Base-by-base conservation (phyloP, 2,329 filamentous ascomycete species). In the Cordyceps javanica region DNA sequence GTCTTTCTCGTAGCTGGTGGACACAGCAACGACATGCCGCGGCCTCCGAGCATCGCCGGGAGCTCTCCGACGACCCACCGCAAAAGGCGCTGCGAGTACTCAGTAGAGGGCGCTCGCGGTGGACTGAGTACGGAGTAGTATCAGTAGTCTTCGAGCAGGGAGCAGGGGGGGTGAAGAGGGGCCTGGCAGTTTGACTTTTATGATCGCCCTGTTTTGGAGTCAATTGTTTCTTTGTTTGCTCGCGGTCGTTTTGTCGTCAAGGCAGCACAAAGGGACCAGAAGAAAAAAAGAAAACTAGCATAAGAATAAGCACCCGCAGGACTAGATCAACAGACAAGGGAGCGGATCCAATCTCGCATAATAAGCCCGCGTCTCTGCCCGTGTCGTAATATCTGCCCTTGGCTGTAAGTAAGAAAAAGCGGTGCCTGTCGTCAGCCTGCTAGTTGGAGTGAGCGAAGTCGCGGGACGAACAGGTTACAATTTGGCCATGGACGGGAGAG, bases 381-480 rank as follows among this genome's bases (percentile, higher is more conserved):
- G 45, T 57, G 55, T 50, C 36, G 55, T 57, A 57, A 57, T 57
- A 57, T 51, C 7, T 28, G 36, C 36, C 34, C 55, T 36, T 50
- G 26, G 45, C 28, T 44, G 45, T 44, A 41, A 32, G 53, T 57
- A 57, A 57, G 55, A 57, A 57, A 55, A 57, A 57, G 55, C 55
- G 55, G 55, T 48, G 21, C 55, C 46, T 41, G 45, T 7, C 19
- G 55, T 57, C 55, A 57, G 55, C 55, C 45, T 48, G 45, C 45
- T 50, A 45, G n/a, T n/a, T n/a, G n/a, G n/a, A n/a, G n/a, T n/a
- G 45, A 48, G 45, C n/a, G 36, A 13, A 38, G 4, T 19, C 8
- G 19, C 26, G 9, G 26, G 50, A 21, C 50, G 42, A 39, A 26
- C 16, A 16, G 34, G 23, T 26, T 21, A 21, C n/a, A n/a, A n/a